phyloP scores from a whole-genome alignment of 2,329 filamentous ascomycete genomes.

The Alternaria metachromatica region DNA sequence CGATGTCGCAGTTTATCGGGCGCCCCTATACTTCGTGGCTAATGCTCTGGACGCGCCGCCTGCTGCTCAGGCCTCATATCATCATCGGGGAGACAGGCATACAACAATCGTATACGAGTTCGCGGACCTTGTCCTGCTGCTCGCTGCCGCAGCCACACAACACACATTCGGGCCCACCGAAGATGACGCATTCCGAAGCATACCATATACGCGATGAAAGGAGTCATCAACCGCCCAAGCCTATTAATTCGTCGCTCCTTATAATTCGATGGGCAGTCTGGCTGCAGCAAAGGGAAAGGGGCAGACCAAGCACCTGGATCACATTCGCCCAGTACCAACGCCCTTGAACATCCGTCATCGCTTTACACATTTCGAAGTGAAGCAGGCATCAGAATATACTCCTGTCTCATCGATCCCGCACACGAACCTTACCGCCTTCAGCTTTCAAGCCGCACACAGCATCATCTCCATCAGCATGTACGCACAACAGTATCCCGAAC shows the following conservation, averaged over 20 bases:
- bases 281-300: background rate
- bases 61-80: background rate
- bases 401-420: conserved; percentile 11
- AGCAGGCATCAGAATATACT: conserved; percentile 41
- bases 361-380: conserved; percentile 42
- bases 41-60: background rate
- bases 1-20: background rate
- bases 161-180: background rate
- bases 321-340: conserved; percentile 21
- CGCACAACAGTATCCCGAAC: conserved; percentile 36
- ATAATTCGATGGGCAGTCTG: background rate
- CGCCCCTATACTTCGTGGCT: background rate
- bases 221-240: background rate
- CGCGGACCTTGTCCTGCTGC: background rate
- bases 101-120: background rate
- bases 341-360: conserved; percentile 30
- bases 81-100: background rate
- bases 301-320: background rate
- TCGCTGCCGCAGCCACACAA: background rate
- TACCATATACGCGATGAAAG: background rate
- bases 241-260: background rate
- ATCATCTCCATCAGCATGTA: conserved; percentile 34
- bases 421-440: conserved; percentile 5
- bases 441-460: conserved; percentile 1
- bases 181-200: background rate